Evolutionary conservation across 305 asterid genomes (phyloP).

Genomic region (Fraxinus albicans): DNA sequence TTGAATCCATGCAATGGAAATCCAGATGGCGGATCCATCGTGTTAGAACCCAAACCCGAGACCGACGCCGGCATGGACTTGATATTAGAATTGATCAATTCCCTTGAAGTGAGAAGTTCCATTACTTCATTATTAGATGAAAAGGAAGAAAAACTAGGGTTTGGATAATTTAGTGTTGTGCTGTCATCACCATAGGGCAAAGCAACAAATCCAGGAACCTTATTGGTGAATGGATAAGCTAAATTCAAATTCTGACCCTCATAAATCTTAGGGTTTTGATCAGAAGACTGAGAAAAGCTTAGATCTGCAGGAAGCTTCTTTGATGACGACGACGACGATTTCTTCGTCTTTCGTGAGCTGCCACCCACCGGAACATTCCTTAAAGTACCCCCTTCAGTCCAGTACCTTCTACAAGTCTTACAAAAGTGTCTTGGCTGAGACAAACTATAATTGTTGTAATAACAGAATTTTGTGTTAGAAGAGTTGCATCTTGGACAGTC

Average conservation of each 20-base stretch:
- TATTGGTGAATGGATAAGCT: conserved; percentile 23
- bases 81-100: conserved; percentile 17
- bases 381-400: conserved; percentile 53
- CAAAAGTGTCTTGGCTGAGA: conserved; percentile 54
- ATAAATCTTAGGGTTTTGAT: conserved; percentile 27
- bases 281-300: conserved; percentile 13
- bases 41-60: background rate
- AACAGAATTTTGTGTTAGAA: conserved; percentile 46
- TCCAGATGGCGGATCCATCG: conserved; percentile 12
- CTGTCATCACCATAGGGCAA: conserved; percentile 7
- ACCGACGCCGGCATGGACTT: conserved; percentile 19
- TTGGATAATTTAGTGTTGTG: background rate
- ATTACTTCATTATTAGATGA: conserved; percentile 3
- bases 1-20: conserved; percentile 29
- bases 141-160: conserved; percentile 14
- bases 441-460: conserved; percentile 49
- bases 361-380: conserved; percentile 54
- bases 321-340: conserved; percentile 12
- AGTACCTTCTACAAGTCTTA: conserved; percentile 51
- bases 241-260: conserved; percentile 37
- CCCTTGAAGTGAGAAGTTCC: conserved; percentile 25
- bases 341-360: conserved; percentile 43
- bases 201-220: conserved; percentile 24
- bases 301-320: conserved; percentile 32
- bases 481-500: conserved; percentile 56